Evolutionary conservation across 495 filamentous ascomycete genomes (phyloP), one percentile per base, ranked within the genome.

Genomic region (Lophiotrema nucula): DNA sequence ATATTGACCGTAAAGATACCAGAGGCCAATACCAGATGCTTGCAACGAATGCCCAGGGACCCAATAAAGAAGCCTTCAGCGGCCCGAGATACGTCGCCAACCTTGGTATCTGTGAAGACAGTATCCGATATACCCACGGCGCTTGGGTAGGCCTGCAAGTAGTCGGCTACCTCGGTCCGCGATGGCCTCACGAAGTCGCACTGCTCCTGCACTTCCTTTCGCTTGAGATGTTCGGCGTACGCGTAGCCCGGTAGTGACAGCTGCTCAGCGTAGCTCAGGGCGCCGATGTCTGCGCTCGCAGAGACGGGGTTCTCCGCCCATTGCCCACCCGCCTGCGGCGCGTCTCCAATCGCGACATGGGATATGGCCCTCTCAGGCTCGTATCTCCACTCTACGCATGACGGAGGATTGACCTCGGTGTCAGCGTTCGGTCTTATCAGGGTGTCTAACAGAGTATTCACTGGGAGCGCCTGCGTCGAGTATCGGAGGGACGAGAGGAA

Each of bases 391-490:
- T 79, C 72, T 8, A 88, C 51, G 56, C 83, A 81, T 0, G 81
- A 76, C 15, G 67, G 68, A 23, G 74, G 64, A 47, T 77, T 72
- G 46, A 79, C 77, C 35, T 84, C 79, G 0, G 80, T 79, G 53
- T 88, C 84, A 16, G 81, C 77, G 56, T 84, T 80, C 5, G 84
- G 84, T n/a, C 82, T 77, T 6, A 88, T 66, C 8, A 88, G 72
- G 0, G 84, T 86, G 57, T 88, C 84, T 0, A 88, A 67, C 22
- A 88, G 70, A 3, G 81, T 80, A 58, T 88, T 87, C 22, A 86
- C 74, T 0, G 84, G 84, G 0, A 86, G 74, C 1, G 84, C 82
- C 63, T 86, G 83, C 0, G 76, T 83, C 22, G 84, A 86, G 64
- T 88, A 87, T 1, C 80, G 81, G 16, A 85, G 73, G 0, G 84